phyloP scores from a whole-genome alignment of 208 protist species.

The Strigomonas galati region DNA sequence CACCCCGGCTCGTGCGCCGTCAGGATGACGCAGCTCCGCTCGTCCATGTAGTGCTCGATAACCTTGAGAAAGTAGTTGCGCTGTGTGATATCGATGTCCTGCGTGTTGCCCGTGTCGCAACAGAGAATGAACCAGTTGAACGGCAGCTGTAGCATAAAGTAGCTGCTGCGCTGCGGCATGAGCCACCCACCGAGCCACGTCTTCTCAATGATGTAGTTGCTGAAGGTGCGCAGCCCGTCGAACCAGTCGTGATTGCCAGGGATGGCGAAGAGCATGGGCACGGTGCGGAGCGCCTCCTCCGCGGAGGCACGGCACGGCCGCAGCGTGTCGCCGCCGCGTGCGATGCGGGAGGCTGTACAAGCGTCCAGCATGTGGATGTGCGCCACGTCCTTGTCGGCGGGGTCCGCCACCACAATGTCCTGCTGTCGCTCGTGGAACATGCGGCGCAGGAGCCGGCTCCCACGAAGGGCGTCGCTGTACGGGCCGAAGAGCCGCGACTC shows the following conservation, averaged over 20 bases:
- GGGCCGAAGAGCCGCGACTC: slow-evolving; percentile 66
- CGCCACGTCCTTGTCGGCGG: slow-evolving; percentile 42
- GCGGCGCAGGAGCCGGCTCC: slow-evolving; percentile 38
- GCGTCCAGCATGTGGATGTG: slow-evolving; percentile 59
- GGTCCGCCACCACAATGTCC: slow-evolving; percentile 41
- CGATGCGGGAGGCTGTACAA: slow-evolving; percentile 30
- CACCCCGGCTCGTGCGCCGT: slow-evolving; percentile 70
- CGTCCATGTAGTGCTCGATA: slow-evolving; percentile 70
- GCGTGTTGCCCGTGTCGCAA: slow-evolving; percentile 62
- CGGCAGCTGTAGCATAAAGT: slow-evolving; percentile 74
- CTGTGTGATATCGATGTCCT: slow-evolving; percentile 81
- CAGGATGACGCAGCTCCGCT: slow-evolving; percentile 67
- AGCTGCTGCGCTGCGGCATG: slow-evolving; percentile 82
- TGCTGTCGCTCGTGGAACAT: slow-evolving; percentile 43
- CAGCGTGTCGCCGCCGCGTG: slow-evolving; percentile 24
- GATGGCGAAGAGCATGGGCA: slow-evolving; percentile 78
- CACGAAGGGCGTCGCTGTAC: slow-evolving; percentile 57
- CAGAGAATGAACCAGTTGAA: slow-evolving; percentile 86
- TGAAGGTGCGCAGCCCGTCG: slow-evolving; percentile 77
- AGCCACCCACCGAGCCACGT: slow-evolving; percentile 81
- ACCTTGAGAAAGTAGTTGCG: slow-evolving; percentile 80
- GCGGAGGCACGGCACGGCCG: slow-evolving; percentile 23
- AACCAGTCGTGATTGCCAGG: slow-evolving; percentile 91
- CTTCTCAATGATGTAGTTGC: slow-evolving; percentile 71
- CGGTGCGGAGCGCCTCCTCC: slow-evolving; percentile 50